Percentiles rank a stretch among this genome's conserved stretches.
These are phyloP conservation scores for Fragilariopsis cylindrus DNA, from an alignment of 108 stramenopile genomes.

Conservation along the genomic window DNA sequence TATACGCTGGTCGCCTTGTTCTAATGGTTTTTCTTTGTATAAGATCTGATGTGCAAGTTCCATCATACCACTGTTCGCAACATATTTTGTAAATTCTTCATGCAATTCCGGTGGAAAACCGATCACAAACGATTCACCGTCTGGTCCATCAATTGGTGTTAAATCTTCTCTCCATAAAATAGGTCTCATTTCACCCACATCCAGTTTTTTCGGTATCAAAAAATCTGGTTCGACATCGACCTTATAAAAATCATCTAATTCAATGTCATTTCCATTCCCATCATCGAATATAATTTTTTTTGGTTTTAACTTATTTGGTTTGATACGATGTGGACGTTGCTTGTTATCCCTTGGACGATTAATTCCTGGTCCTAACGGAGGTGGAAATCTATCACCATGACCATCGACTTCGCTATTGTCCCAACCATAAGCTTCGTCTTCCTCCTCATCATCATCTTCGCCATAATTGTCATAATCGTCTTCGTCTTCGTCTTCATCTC, in stretches of 20 bases:
- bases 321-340: slow-evolving; percentile 21
- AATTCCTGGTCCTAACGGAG: slow-evolving; percentile 4
- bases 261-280: slow-evolving; percentile 12
- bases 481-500: not conserved
- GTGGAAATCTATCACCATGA: not conserved
- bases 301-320: not conserved
- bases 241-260: slow-evolving; percentile 22
- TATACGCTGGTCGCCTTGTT: slow-evolving; percentile 21
- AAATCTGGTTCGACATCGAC: slow-evolving; percentile 32
- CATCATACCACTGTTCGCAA: slow-evolving; percentile 17
- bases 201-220: slow-evolving; percentile 36
- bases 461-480: not conserved
- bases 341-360: not conserved
- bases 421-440: not conserved
- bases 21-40: slow-evolving; percentile 13
- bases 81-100: slow-evolving; percentile 23
- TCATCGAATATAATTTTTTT: slow-evolving; percentile 10
- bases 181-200: slow-evolving; percentile 23
- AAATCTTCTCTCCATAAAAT: slow-evolving; percentile 21
- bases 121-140: slow-evolving; percentile 30
- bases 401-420: not conserved
- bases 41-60: slow-evolving; percentile 20
- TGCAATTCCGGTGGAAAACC: slow-evolving; percentile 22
- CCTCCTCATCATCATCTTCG: not conserved
- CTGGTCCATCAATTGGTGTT: slow-evolving; percentile 5